Evolutionary conservation across 2,329 filamentous ascomycete species (phyloP).

Genomic region (Periconia macrospinosa): DNA sequence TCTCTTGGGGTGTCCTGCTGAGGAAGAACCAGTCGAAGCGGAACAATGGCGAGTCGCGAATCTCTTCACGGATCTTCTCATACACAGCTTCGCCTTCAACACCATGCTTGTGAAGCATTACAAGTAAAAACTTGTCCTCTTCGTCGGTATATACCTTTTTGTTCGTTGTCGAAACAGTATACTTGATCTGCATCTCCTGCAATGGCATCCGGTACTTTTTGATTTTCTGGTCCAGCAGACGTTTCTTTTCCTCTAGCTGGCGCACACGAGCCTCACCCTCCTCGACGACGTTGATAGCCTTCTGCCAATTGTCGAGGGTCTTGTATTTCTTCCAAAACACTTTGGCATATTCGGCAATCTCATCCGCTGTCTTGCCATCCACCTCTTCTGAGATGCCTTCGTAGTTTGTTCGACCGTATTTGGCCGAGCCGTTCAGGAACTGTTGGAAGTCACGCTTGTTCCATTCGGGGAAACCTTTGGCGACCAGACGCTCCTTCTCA

Average conservation of each 20-base stretch:
- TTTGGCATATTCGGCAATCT: constrained; percentile 89
- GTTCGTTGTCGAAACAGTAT: constrained; percentile 97
- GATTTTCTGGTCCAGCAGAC: constrained; percentile 94
- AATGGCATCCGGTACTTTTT: constrained; percentile 94
- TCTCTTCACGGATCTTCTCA: constrained; percentile 95
- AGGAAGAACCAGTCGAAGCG: constrained; percentile 99
- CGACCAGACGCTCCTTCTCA: constrained; percentile 79
- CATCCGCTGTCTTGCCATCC: constrained; percentile 81
- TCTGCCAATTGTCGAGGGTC: constrained; percentile 85
- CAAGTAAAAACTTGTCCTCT: constrained; percentile 91
- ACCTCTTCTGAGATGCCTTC: constrained; percentile 84
- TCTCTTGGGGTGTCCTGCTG: constrained; percentile 87
- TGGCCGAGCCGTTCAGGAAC: constrained; percentile 92
- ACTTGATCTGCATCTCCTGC: constrained; percentile 98
- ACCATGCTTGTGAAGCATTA: constrained; percentile 89
- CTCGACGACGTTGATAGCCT: constrained; percentile 87
- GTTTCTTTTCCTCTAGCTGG: constrained; percentile 88
- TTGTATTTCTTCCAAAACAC: constrained; percentile 96
- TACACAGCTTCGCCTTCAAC: constrained; percentile 89
- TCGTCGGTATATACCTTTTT: constrained; percentile 99
- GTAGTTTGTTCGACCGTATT: constrained; percentile 85
- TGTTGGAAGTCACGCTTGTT: constrained; percentile 98
- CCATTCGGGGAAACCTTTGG: constrained; percentile 90
- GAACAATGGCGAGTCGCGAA: constrained; percentile 91
- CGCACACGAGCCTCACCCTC: constrained; percentile 88